phyloP scores from a whole-genome alignment of 495 filamentous ascomycete genomes.

The Opeltia flavorubescens region DNA sequence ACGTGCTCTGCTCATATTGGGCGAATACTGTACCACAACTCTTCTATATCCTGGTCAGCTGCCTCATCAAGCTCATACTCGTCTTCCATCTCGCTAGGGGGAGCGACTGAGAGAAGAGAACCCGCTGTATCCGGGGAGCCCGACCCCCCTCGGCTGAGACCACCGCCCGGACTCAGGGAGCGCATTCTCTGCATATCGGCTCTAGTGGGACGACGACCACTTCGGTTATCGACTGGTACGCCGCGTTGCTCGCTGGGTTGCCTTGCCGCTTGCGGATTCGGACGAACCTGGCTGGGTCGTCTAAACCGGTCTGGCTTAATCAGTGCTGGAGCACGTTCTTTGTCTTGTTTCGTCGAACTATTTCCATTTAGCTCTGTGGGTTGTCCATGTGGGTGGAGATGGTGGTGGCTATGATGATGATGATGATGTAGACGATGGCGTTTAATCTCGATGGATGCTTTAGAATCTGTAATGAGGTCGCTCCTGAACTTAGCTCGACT shows the following conservation, averaged over 20 bases:
- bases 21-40: slow-evolving; percentile 4
- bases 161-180: slow-evolving; percentile 11
- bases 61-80: slow-evolving; percentile 41
- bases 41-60: slow-evolving; percentile 54
- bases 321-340: background rate
- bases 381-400: slow-evolving; percentile 11
- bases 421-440: slow-evolving; percentile 17
- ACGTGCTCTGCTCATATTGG: too few relatives aligned
- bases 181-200: background rate
- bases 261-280: background rate
- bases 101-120: slow-evolving; percentile 26
- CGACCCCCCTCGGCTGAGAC: slow-evolving; percentile 9
- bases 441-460: slow-evolving; percentile 9
- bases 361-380: background rate
- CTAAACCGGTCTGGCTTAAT: slow-evolving; percentile 9
- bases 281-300: slow-evolving; percentile 8
- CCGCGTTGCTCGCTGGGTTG: background rate
- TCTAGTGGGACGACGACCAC: background rate
- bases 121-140: slow-evolving; percentile 25
- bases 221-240: background rate
- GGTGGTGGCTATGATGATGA: slow-evolving; percentile 26
- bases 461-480: slow-evolving; percentile 53
- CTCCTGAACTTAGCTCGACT: slow-evolving; percentile 49
- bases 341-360: background rate
- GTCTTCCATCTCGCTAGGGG: slow-evolving; percentile 22